Conservation (phyloP, 1,284 basidiomycete genomes). For the Irpex lacteus region DNA sequence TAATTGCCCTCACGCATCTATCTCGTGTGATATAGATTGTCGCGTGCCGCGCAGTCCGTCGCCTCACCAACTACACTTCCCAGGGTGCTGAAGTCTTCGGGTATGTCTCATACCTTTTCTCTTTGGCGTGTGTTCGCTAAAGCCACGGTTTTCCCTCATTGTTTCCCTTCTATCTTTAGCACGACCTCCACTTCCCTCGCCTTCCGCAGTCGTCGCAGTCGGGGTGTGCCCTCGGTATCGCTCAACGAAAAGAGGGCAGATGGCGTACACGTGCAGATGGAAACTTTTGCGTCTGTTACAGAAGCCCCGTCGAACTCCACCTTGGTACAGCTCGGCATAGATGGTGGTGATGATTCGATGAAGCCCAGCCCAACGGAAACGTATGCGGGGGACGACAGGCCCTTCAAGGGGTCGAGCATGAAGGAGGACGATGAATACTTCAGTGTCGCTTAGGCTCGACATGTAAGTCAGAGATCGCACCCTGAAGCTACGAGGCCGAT, state of each 20-base stretch:
- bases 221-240: too few species aligned
- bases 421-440: slow-evolving; percentile 19
- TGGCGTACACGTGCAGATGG: slow-evolving; percentile 22
- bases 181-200: too few species aligned
- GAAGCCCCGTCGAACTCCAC: slow-evolving; percentile 32
- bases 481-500: too few species aligned
- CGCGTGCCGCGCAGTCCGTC: slow-evolving; percentile 66
- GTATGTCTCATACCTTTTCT: too few species aligned
- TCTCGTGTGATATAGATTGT: slow-evolving; percentile 30
- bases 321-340: slow-evolving; percentile 38
- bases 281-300: slow-evolving; percentile 46
- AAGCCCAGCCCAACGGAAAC: slow-evolving; percentile 42
- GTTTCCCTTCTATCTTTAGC: too few species aligned
- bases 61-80: slow-evolving; percentile 31
- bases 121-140: not conserved
- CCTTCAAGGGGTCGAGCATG: slow-evolving; percentile 49
- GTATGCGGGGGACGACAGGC: slow-evolving; percentile 49
- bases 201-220: too few species aligned
- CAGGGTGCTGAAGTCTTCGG: too few species aligned
- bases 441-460: slow-evolving; percentile 3
- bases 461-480: too few species aligned
- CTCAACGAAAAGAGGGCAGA: too few species aligned
- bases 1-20: not conserved
- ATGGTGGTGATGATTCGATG: not conserved
- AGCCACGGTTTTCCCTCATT: too few species aligned